These are phyloP conservation scores for Apostasia shenzhenica DNA, from an alignment of 106 monocot species.

Conservation along the genomic window DNA sequence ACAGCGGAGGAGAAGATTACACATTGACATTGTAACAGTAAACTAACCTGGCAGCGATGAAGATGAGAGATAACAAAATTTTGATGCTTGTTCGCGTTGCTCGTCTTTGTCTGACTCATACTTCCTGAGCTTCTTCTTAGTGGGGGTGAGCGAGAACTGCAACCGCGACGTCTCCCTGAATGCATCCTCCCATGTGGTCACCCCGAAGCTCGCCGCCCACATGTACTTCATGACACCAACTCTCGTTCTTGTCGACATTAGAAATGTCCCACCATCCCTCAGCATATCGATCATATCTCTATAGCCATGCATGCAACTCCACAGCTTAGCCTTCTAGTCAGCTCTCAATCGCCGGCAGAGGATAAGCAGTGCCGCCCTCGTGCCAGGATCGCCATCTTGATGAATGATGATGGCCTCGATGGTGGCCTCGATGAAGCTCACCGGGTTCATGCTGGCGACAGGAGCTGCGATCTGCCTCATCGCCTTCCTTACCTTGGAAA, in stretches of 20 bases:
- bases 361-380: background rate
- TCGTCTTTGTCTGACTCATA: background rate
- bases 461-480: background rate
- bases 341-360: background rate
- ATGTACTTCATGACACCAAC: slow-evolving; percentile 7
- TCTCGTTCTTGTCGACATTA: background rate
- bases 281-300: slow-evolving; percentile 2
- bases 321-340: background rate
- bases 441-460: background rate
- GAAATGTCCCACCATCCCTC: background rate
- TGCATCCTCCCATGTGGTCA: slow-evolving; percentile 3
- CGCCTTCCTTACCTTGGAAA: no score
- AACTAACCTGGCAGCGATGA: no score
- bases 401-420: background rate
- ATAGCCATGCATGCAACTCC: background rate
- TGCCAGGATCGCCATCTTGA: background rate
- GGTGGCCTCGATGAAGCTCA: background rate
- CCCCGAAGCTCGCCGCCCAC: slow-evolving; percentile 9
- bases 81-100: no score
- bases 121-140: slow-evolving; percentile 3
- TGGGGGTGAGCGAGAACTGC: background rate
- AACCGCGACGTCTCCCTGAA: background rate
- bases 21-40: no score
- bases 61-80: no score
- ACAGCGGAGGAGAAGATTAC: no score